These are phyloP conservation scores for Dispira parvispora DNA, from an alignment of 192 early-diverging fungal species.

Conservation along the genomic window DNA sequence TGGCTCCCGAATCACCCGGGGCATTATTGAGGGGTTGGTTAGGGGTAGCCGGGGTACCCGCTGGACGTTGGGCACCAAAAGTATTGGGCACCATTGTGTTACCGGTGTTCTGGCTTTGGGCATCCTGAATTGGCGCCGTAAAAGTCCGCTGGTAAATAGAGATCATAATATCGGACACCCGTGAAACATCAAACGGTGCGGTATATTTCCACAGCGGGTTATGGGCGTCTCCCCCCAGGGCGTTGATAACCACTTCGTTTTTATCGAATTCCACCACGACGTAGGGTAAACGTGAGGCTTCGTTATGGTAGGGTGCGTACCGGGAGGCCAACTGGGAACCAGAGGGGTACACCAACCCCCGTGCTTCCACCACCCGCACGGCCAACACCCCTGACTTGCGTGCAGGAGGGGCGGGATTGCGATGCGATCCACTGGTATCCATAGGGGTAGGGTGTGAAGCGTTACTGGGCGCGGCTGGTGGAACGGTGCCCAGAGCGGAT, in stretches of 20 bases:
- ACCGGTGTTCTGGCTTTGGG: constrained; percentile 19
- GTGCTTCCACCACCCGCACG: constrained; percentile 69
- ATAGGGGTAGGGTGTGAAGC: constrained; percentile 1
- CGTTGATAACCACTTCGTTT: constrained; percentile 77
- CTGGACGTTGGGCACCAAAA: background rate
- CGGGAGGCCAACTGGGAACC: constrained; percentile 34
- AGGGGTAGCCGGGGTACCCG: background rate
- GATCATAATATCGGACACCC: constrained; percentile 22
- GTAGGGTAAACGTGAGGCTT: constrained; percentile 61
- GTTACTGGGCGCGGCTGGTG: constrained; percentile 6
- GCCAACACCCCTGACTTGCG: constrained; percentile 48
- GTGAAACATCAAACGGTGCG: constrained; percentile 54
- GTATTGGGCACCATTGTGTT: constrained; percentile 4
- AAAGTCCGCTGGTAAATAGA: constrained; percentile 31
- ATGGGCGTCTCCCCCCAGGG: constrained; percentile 53
- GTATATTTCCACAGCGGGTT: constrained; percentile 64
- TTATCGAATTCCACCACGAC: constrained; percentile 88
- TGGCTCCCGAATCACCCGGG: constrained; percentile 15
- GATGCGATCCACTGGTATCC: constrained; percentile 15
- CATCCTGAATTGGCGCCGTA: constrained; percentile 15
- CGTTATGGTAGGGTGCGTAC: constrained; percentile 34
- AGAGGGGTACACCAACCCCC: constrained; percentile 49
- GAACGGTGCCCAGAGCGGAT: constrained; percentile 15
- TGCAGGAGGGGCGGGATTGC: constrained; percentile 25
- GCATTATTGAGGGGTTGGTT: background rate